Base-by-base conservation (phyloP, 2,329 filamentous ascomycete genomes). In the Arthrobotrys musiformis region DNA sequence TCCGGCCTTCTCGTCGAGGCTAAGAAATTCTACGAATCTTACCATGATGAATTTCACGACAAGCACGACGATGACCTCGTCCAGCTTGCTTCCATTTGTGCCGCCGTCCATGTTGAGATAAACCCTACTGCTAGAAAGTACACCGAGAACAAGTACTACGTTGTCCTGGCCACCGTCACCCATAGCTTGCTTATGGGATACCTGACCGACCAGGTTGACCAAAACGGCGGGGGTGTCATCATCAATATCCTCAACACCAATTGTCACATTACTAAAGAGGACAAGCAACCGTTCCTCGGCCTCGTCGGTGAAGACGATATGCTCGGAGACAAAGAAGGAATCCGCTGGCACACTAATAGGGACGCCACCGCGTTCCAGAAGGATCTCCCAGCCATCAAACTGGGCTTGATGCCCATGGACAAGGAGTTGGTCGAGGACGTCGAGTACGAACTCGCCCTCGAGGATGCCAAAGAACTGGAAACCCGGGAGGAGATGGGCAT, bases 351-450 rank as follows among this genome's bases (percentile, higher is more conserved):
- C 80, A 87, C 89, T 78, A 88, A 89, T 4, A 90, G 89, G 2
- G 90, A 89, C 40, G 89, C 87, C 64, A 86, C 40, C 8, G 3
- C 40, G 4, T n/a, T 86, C 50, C 87, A 89, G 76, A 88, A 89
- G 8, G 84, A 83, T 15, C 85, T 86, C 81, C 87, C 88, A 2
- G 86, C 86, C 37, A 86, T 99, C 9, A 91, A 90, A 80, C 88
- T 99, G 2, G 95, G 94, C 0, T 90, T 91, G 9, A 84, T 97
- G 48, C 92, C 93, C 0, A 91, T 96, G 88, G 95, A 99, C 62
- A 84, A 88, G 15, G 92, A 96, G 4, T 85, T 97, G 44, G 90
- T 92, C 80, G 90, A 91, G 9, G 95, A 99, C 82, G 90, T 99
- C 2, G 90, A 93, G 22, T 92, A 92, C 4, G 93, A 97, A 80